Evolutionary conservation across 2,329 filamentous ascomycete genomes (phyloP).

Genomic region (Akanthomyces uredinophilus): DNA sequence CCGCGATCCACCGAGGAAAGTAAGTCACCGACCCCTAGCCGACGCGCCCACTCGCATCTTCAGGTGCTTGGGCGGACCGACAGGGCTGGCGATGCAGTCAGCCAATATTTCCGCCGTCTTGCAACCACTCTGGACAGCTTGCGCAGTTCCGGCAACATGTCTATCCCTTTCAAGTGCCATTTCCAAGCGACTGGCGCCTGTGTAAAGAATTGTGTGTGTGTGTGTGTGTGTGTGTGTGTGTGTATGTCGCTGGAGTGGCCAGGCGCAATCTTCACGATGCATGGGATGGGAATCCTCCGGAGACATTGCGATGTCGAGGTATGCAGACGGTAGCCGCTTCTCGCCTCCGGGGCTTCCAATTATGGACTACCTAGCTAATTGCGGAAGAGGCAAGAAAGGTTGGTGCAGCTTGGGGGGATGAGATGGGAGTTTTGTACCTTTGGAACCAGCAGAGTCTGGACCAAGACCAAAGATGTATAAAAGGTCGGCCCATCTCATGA

Average conservation of each 20-base stretch:
- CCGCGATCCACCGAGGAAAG: not conserved
- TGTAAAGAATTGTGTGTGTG: too few relatives aligned
- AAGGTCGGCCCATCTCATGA: not conserved
- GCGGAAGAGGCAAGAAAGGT: too few relatives aligned
- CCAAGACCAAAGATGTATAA: not conserved
- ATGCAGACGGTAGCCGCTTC: not conserved
- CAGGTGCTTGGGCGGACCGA: not conserved
- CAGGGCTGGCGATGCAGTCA: not conserved
- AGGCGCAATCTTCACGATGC: not conserved
- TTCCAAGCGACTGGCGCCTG: too few relatives aligned
- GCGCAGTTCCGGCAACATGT: not conserved
- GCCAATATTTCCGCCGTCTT: not conserved
- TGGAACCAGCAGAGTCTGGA: too few relatives aligned
- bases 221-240: too few relatives aligned
- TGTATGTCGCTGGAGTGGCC: too few relatives aligned
- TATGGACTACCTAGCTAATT: too few relatives aligned
- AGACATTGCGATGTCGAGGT: not conserved
- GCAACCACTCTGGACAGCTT: not conserved
- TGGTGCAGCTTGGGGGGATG: too few relatives aligned
- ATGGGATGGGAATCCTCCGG: not conserved
- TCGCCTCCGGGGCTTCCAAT: not conserved
- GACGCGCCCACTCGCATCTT: not conserved
- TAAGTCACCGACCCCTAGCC: not conserved
- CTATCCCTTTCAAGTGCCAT: too few relatives aligned
- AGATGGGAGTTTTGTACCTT: too few relatives aligned